Evolutionary conservation across 768 basidiomycete genomes (phyloP).

Genomic region (Crepidotus variabilis): DNA sequence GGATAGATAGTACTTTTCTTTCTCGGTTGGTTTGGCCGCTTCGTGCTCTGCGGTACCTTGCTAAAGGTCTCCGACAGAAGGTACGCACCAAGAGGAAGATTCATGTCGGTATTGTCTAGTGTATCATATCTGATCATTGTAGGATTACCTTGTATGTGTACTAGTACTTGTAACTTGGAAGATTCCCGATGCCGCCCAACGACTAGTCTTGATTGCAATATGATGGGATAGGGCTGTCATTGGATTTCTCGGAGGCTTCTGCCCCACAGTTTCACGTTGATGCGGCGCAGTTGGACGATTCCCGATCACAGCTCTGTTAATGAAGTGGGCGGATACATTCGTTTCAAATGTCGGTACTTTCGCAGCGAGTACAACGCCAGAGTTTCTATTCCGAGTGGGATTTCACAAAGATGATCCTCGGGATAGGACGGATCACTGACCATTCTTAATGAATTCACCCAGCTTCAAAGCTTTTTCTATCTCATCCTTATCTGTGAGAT

Average conservation of each 20-base stretch:
- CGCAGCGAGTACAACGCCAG: constrained; percentile 77
- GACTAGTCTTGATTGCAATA: background rate
- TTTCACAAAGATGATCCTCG: background rate
- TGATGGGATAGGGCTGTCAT: background rate
- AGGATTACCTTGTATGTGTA: background rate
- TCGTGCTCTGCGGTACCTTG: background rate
- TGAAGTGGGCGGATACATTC: constrained; percentile 53
- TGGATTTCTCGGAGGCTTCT: background rate
- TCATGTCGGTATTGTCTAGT: background rate
- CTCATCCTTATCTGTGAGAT: constrained; percentile 61
- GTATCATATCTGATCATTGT: background rate
- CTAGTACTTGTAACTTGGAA: background rate
- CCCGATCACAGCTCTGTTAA: constrained; percentile 14
- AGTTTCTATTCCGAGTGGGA: constrained; percentile 50
- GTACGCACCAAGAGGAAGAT: background rate
- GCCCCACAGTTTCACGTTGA: background rate
- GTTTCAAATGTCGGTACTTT: constrained; percentile 78
- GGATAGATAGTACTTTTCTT: background rate
- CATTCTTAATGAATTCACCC: constrained; percentile 84
- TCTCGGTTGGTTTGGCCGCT: background rate
- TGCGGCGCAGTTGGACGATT: too few species aligned
- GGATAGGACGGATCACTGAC: constrained; percentile 32
- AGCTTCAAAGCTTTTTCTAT: constrained; percentile 73
- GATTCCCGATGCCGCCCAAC: background rate
- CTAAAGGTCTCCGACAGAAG: background rate